phyloP scores from a whole-genome alignment of 1,284 basidiomycete genomes.

The Pisolithus thermaeus region DNA sequence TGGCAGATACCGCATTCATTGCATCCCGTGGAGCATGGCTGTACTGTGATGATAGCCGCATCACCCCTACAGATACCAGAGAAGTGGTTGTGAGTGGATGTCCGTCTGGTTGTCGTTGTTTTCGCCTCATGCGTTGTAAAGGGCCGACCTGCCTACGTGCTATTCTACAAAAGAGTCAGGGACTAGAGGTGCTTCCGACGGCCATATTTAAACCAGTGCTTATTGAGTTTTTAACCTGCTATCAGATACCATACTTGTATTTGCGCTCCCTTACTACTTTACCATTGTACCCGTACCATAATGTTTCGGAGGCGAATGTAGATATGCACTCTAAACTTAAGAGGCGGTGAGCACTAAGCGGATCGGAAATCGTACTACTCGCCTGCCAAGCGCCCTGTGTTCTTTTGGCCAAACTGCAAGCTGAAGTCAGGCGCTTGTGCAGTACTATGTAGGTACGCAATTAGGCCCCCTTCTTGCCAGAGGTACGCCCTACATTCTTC shows the following conservation, averaged over 20 bases:
- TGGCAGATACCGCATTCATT: conserved; percentile 79
- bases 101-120: not conserved
- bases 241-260: conserved; percentile 14
- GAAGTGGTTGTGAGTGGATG: conserved; percentile 74
- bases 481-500: no score
- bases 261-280: conserved; percentile 18
- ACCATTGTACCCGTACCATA: conserved; percentile 27
- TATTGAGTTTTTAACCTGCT: conserved; percentile 25
- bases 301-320: conserved; percentile 9
- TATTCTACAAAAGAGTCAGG: conserved; percentile 78
- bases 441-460: no score
- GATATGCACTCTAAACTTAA: not conserved
- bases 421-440: no score
- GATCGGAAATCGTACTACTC: no score
- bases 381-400: no score
- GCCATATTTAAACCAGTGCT: conserved; percentile 27
- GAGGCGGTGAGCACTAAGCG: no score
- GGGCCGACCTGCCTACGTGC: conserved; percentile 83
- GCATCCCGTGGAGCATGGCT: conserved; percentile 76
- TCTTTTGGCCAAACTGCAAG: no score
- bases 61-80: conserved; percentile 62
- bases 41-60: conserved; percentile 83
- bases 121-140: conserved; percentile 29
- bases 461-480: no score
- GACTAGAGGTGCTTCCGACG: conserved; percentile 31